Evolutionary conservation across 1,139 yeast genomes (phyloP).

Genomic region (Pichia sp.): DNA sequence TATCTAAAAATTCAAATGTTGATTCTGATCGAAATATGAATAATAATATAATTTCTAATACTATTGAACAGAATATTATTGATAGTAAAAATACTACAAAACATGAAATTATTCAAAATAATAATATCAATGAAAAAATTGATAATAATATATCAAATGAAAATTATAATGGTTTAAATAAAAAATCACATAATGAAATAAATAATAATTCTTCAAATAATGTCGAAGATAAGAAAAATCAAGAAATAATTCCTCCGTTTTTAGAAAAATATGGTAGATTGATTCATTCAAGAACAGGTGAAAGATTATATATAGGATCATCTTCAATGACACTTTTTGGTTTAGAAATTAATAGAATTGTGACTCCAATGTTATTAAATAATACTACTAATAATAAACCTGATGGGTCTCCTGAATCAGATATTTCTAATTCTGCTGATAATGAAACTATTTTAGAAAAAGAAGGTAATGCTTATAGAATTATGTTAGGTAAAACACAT

Average conservation of each 20-base stretch:
- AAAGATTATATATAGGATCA: conserved; percentile 68
- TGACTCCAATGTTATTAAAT: conserved; percentile 28
- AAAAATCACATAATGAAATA: no score
- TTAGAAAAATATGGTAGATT: conserved; percentile 64
- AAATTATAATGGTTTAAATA: no score
- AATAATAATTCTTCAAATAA: no score
- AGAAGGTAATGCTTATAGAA: conserved; percentile 69
- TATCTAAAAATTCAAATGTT: background rate
- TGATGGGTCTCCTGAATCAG: conserved; percentile 9
- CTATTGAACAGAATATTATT: background rate
- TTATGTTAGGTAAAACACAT: conserved; percentile 61
- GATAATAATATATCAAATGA: no score
- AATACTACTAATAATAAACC: conserved; percentile 5
- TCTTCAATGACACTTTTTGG: conserved; percentile 80
- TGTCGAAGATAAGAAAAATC: conserved; percentile 6
- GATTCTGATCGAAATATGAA: background rate
- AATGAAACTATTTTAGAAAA: conserved; percentile 47
- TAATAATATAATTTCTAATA: background rate
- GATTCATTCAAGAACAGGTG: conserved; percentile 69
- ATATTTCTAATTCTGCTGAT: background rate
- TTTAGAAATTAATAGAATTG: conserved; percentile 62
- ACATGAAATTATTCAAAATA: no score
- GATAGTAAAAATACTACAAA: no score
- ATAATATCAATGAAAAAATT: no score
- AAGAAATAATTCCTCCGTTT: conserved; percentile 43